Conservation (phyloP, 2,329 filamentous ascomycete genomes). For the Balansia obtecta region DNA sequence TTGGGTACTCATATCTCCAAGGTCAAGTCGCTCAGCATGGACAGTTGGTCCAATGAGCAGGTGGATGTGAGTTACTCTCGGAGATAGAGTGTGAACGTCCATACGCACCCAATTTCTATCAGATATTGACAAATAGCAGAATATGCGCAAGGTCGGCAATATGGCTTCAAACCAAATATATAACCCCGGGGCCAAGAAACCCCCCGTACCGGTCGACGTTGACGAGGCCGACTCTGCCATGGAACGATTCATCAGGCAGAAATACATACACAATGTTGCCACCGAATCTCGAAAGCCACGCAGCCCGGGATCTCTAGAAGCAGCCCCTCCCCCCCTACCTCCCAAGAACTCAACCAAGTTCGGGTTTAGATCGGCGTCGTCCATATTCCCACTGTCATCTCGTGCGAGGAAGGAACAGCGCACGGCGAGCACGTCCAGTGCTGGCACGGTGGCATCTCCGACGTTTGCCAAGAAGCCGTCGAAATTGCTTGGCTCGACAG, state of each 20-base stretch:
- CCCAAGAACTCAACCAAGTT: slow-evolving; percentile 54
- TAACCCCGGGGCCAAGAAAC: slow-evolving; percentile 73
- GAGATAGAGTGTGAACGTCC: slow-evolving; percentile 25
- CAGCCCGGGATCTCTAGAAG: slow-evolving; percentile 43
- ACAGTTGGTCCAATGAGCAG: slow-evolving; percentile 91
- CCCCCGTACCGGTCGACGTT: slow-evolving; percentile 75
- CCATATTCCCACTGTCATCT: slow-evolving; percentile 52
- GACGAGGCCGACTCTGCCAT: slow-evolving; percentile 91
- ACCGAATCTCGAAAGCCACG: slow-evolving; percentile 26
- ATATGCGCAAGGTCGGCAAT: slow-evolving; percentile 91
- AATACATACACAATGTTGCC: slow-evolving; percentile 59
- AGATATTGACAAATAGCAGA: slow-evolving; percentile 36
- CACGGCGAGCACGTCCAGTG: slow-evolving; percentile 14
- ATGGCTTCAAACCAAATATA: slow-evolving; percentile 73
- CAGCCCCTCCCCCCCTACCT: slow-evolving; percentile 45
- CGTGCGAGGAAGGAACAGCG: slow-evolving; percentile 44
- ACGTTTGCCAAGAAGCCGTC: slow-evolving; percentile 50
- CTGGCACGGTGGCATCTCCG: slow-evolving; percentile 18
- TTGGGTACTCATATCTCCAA: slow-evolving; percentile 96
- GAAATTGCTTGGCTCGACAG: slow-evolving; percentile 54
- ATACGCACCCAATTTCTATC: background rate
- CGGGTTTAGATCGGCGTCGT: slow-evolving; percentile 47
- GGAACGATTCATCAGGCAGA: slow-evolving; percentile 89
- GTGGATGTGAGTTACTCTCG: slow-evolving; percentile 55
- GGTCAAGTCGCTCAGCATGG: slow-evolving; percentile 97